phyloP scores from a whole-genome alignment of 140 eudicot species.

The Cichorium intybus region DNA sequence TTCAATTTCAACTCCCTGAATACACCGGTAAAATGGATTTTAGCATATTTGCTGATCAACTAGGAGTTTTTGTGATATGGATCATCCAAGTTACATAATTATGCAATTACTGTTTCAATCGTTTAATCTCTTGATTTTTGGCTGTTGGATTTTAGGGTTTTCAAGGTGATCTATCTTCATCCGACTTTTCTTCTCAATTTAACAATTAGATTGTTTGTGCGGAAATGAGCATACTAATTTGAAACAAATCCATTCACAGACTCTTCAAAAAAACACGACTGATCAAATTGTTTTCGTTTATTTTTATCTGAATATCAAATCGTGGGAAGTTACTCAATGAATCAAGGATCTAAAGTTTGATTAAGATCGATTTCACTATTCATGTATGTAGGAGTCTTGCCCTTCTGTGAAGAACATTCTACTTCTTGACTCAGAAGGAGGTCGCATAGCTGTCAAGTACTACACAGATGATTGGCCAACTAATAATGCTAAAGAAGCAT shows the following conservation, averaged over 20 bases:
- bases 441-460: constrained; percentile 77
- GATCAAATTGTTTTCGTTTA: not conserved
- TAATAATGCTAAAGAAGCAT: constrained; percentile 63
- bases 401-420: constrained; percentile 78
- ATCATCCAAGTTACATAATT: constrained; percentile 3
- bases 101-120: not conserved
- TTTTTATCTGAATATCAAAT: no score
- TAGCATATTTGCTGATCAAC: constrained; percentile 5
- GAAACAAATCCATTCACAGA: not conserved
- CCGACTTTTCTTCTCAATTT: not conserved
- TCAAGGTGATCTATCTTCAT: constrained; percentile 16
- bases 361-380: not conserved
- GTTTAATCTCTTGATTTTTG: not conserved
- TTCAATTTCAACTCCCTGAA: not conserved
- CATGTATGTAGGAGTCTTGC: constrained; percentile 56
- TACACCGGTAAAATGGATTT: not conserved
- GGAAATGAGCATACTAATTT: not conserved
- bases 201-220: not conserved
- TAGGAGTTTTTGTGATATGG: not conserved
- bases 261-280: not conserved
- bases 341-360: no score
- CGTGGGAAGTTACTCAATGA: no score
- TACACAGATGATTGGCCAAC: constrained; percentile 93
- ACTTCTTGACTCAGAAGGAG: constrained; percentile 88
- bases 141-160: constrained; percentile 6